A percentile compares a stretch with the other conserved stretches of the same genome.
Conservation (phyloP, 2,329 filamentous ascomycete species). For the Fusarium luffae region DNA sequence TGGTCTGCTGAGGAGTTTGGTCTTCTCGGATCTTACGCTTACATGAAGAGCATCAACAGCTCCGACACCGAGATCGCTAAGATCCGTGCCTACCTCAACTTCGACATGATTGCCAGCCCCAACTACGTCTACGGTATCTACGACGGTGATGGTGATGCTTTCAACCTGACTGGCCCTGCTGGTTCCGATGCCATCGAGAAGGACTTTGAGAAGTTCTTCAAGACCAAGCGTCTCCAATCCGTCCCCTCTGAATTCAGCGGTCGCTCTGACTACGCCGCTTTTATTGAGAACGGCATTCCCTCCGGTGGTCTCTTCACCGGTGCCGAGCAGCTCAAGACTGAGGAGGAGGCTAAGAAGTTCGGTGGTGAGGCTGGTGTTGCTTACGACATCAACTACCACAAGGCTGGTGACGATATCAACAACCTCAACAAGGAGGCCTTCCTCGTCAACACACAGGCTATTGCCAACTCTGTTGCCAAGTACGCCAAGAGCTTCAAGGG, state of each 20-base stretch:
- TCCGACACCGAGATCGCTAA: constrained; percentile 59
- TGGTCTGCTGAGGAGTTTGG: constrained; percentile 66
- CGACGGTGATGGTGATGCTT: constrained; percentile 68
- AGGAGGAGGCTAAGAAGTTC: constrained; percentile 67
- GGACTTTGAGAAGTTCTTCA: constrained; percentile 68
- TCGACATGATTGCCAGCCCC: constrained; percentile 65
- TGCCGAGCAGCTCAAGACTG: constrained; percentile 72
- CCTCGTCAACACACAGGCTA: constrained; percentile 57
- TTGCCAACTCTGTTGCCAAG: constrained; percentile 55
- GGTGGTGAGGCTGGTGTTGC: constrained; percentile 68
- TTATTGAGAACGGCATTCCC: constrained; percentile 73
- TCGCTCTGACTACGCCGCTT: constrained; percentile 74
- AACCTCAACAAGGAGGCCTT: constrained; percentile 57
- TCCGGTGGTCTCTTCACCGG: constrained; percentile 76
- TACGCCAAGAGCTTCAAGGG: constrained; percentile 54
- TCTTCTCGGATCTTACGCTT: constrained; percentile 61
- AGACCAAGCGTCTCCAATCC: constrained; percentile 59
- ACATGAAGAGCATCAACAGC: constrained; percentile 55
- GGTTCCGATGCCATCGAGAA: constrained; percentile 70
- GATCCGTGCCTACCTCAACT: constrained; percentile 67
- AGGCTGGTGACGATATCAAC: constrained; percentile 55
- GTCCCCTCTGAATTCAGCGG: constrained; percentile 73
- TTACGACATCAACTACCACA: constrained; percentile 60
- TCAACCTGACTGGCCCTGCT: constrained; percentile 64
- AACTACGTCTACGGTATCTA: constrained; percentile 67